Conservation (phyloP, 495 filamentous ascomycete genomes). For the Aspergillus indologenus region DNA sequence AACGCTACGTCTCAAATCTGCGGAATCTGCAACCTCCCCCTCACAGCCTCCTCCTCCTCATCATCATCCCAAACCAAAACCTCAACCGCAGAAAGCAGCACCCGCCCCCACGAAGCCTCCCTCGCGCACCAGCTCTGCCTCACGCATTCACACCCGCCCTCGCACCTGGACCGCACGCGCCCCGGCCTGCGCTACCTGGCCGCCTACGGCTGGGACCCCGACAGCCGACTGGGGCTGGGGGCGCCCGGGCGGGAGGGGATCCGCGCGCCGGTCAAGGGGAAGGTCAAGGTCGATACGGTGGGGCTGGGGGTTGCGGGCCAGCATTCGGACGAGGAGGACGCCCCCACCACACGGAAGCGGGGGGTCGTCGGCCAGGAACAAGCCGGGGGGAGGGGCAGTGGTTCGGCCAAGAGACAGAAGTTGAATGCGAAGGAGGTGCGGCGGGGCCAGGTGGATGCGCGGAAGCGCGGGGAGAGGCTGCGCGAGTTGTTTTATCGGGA, state of each 20-base stretch:
- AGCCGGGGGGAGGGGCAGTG: too few species aligned
- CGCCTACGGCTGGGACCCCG: conserved; percentile 84
- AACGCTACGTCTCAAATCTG: conserved; percentile 31
- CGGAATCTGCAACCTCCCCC: conserved; percentile 57
- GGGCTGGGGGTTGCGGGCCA: conserved; percentile 58
- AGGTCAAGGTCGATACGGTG: conserved; percentile 67
- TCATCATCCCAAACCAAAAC: not conserved
- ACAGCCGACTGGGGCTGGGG: conserved; percentile 71
- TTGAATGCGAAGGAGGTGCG: conserved; percentile 69
- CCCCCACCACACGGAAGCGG: conserved; percentile 21
- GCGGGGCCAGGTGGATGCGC: conserved; percentile 56
- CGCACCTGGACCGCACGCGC: conserved; percentile 72
- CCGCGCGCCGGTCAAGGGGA: conserved; percentile 68
- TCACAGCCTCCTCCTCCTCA: conserved; percentile 22
- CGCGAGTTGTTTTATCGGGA: conserved; percentile 64
- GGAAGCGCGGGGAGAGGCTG: conserved; percentile 59
- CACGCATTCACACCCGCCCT: conserved; percentile 78
- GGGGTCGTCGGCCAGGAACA: too few species aligned
- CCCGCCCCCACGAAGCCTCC: conserved; percentile 62
- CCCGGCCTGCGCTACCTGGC: conserved; percentile 73
- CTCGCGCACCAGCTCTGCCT: conserved; percentile 82
- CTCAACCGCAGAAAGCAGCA: too few species aligned
- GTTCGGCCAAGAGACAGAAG: conserved; percentile 47
- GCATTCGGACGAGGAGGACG: conserved; percentile 27
- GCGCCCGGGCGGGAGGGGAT: conserved; percentile 65